A percentile compares a stretch with the other conserved stretches of the same genome.
These are phyloP conservation scores for Ceratocystis lukuohia DNA, from an alignment of 2,329 filamentous ascomycete genomes.

Conservation along the genomic window DNA sequence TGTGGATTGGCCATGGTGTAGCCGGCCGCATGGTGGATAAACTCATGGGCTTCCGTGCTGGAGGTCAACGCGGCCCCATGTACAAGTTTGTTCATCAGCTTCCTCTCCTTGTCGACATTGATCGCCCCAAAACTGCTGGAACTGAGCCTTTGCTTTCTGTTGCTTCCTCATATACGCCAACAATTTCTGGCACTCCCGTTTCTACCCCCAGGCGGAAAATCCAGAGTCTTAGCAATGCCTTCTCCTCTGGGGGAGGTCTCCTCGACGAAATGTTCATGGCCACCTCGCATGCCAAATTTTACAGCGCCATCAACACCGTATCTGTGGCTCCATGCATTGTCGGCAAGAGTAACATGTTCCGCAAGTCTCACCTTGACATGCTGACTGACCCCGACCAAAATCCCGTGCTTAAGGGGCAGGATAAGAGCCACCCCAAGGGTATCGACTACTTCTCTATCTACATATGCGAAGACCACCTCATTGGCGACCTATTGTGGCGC, in stretches of 20 bases:
- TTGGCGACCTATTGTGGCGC: conserved; percentile 83
- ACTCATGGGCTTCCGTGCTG: conserved; percentile 53
- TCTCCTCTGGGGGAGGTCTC: conserved; percentile 53
- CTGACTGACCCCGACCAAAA: conserved; percentile 43
- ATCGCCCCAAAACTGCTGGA: conserved; percentile 3
- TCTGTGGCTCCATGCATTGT: conserved; percentile 83
- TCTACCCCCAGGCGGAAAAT: conserved; percentile 2
- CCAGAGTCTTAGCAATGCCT: conserved; percentile 24
- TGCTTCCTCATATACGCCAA: neutral
- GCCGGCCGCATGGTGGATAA: conserved; percentile 81
- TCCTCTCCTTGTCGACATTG: conserved; percentile 72
- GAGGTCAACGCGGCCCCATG: conserved; percentile 33
- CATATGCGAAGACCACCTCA: conserved; percentile 95
- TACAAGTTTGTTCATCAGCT: conserved; percentile 95
- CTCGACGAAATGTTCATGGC: conserved; percentile 93
- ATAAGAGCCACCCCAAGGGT: conserved; percentile 39
- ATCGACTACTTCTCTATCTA: conserved; percentile 91
- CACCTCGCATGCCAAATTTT: conserved; percentile 91
- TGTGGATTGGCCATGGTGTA: conserved; percentile 73
- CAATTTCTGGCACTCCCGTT: conserved; percentile 1
- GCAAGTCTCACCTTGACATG: conserved; percentile 72
- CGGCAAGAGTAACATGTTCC: conserved; percentile 98
- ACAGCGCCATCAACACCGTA: conserved; percentile 90
- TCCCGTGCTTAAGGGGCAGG: conserved; percentile 27
- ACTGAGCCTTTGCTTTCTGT: conserved; percentile 19